Percentiles rank a stretch among this genome's conserved stretches.
phyloP scores from a whole-genome alignment of 2,329 filamentous ascomycete species.

The Neonectria magnoliae region DNA sequence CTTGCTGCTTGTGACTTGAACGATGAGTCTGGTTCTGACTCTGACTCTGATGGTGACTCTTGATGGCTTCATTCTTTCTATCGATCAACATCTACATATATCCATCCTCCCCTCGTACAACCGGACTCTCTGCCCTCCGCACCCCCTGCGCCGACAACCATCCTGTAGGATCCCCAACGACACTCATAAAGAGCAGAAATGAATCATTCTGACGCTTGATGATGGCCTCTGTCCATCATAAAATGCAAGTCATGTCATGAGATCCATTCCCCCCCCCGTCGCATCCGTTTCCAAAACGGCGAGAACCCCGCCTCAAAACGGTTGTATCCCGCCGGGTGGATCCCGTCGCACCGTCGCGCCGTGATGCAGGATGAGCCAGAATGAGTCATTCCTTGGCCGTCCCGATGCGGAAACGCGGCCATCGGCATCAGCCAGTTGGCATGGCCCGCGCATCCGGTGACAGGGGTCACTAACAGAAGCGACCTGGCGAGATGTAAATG shows the following conservation, averaged over 20 bases:
- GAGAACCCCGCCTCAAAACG: not conserved
- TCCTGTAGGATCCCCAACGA: too few species aligned
- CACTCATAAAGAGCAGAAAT: constrained; percentile 32
- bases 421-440: not conserved
- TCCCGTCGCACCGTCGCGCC: not conserved
- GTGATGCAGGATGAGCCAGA: constrained; percentile 43
- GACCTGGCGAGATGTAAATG: not conserved
- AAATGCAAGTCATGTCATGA: not conserved
- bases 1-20: not conserved
- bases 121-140: not conserved
- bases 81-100: constrained; percentile 1
- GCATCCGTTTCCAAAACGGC: constrained; percentile 14
- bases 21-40: not conserved
- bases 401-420: constrained; percentile 27
- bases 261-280: not conserved
- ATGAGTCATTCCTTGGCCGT: constrained; percentile 45
- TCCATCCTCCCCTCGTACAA: not conserved
- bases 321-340: constrained; percentile 5
- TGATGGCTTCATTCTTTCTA: not conserved
- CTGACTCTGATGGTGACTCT: not conserved
- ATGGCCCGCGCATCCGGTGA: not conserved
- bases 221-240: constrained; percentile 12
- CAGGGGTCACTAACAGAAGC: not conserved
- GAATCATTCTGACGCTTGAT: constrained; percentile 39
- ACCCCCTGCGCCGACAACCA: too few species aligned